phyloP scores from a whole-genome alignment of 257 asterid species.

The Solanum dulcamara region DNA sequence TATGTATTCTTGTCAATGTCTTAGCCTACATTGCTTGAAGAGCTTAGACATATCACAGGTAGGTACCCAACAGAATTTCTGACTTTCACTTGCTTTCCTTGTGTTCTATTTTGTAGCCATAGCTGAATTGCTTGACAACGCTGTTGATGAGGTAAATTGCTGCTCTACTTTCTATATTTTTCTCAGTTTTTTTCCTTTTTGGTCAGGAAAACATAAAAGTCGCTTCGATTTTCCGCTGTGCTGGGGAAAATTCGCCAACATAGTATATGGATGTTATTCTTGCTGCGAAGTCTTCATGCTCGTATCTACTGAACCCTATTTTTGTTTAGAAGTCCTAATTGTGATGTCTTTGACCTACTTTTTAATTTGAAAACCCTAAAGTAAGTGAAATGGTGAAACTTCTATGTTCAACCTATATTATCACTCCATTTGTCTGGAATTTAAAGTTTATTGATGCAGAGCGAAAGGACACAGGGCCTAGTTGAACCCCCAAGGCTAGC shows the following conservation, averaged over 20 bases:
- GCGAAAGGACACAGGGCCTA: neutral
- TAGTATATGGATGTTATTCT: neutral
- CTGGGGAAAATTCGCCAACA: neutral
- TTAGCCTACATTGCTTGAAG: neutral
- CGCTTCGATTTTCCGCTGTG: neutral
- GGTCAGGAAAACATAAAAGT: neutral
- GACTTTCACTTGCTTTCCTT: slow-evolving; percentile 2
- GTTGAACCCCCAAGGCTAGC: neutral
- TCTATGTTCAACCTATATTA: neutral
- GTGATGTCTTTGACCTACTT: neutral
- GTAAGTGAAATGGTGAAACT: neutral
- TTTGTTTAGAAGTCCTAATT: neutral
- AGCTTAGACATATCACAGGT: slow-evolving; percentile 2
- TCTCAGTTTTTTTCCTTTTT: neutral
- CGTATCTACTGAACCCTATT: neutral
- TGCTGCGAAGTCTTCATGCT: neutral
- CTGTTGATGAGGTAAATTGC: slow-evolving; percentile 72
- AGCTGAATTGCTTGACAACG: slow-evolving; percentile 88
- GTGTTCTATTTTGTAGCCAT: slow-evolving; percentile 45
- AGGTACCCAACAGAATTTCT: neutral
- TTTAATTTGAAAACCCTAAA: neutral
- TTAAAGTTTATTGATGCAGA: neutral
- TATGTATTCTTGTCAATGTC: slow-evolving; percentile 23
- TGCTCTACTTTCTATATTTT: neutral
- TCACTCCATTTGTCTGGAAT: neutral